These are phyloP conservation scores for Asterella californica DNA, from an alignment of 225 moss, liverwort and hornwort species.

Conservation along the genomic window DNA sequence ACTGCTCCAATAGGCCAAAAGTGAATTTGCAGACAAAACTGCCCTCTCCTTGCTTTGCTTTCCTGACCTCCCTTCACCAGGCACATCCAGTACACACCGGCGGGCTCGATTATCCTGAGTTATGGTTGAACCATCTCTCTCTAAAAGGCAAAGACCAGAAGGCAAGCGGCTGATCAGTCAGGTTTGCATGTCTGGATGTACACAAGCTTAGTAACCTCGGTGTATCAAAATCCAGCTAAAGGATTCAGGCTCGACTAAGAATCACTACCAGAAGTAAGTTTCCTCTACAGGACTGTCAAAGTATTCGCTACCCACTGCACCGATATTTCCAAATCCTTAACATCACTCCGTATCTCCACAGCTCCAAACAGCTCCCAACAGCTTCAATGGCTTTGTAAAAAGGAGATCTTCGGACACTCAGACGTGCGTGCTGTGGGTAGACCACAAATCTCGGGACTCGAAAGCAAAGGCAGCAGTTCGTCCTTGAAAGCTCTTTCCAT, in stretches of 20 bases:
- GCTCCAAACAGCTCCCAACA: not conserved
- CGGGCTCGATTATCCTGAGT: not conserved
- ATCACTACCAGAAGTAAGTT: not conserved
- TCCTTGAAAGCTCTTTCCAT: not conserved
- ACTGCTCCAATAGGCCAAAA: not conserved
- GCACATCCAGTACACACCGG: not conserved
- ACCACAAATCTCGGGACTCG: not conserved
- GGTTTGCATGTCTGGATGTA: not conserved
- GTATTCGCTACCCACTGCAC: not conserved
- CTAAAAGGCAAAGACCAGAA: not conserved
- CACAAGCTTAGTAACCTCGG: not conserved
- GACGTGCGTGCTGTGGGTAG: not conserved
- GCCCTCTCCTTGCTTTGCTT: not conserved
- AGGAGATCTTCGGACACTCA: not conserved
- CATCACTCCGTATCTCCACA: not conserved
- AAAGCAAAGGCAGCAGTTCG: not conserved
- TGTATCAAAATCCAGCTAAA: not conserved
- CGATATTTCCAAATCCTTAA: not conserved
- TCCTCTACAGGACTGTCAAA: not conserved
- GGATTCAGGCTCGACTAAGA: not conserved
- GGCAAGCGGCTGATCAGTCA: not conserved
- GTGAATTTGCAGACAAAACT: not conserved
- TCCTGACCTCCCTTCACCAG: not conserved
- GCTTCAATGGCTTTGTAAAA: not conserved
- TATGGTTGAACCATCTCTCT: not conserved